Base-by-base conservation (phyloP, 192 early-diverging fungal species). In the Umbelopsis ramanniana region DNA sequence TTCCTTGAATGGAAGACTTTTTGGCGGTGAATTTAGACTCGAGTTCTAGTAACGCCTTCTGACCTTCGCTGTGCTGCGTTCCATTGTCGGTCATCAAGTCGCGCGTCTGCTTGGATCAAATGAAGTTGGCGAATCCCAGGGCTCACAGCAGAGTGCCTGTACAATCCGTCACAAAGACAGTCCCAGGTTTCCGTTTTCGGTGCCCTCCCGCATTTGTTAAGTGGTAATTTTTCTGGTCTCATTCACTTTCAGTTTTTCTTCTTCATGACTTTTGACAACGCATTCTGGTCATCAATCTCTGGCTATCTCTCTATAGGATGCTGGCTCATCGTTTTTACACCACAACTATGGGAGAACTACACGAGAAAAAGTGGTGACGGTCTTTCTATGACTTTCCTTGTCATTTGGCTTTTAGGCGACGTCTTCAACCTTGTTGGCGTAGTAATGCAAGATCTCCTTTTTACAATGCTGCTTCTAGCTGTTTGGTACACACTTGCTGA, bases 321-420 rank as follows among this genome's bases (percentile, higher is more conserved):
- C 75, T 95, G 93, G 93, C 77, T 95, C 40, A 84, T 93, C 8
- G 93, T 95, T 66, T 93, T 92, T 83, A 85, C 89, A 50, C 94
- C 94, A 19, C 93, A 95, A 84, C 80, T 95, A 35, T 90, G 80
- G 72, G 84, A 88, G 70, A 95, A 94, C 82, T 94, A 93, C 82
- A 75, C 79, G 75, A 84, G 90, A 33, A 89, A 93, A 73, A 91
- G 87, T 76, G 91, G 92, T 45, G 90, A 92, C 60, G 91, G 90
- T 19, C 76, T 95, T 12, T 93, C 91, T 26, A 71, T 92, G 57
- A 68, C 77, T 5, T 94, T 94, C 77, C 80, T 93, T 67, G 72
- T 88, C 35, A 87, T 93, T 52, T 95, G 94, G 94, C 76, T 93
- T 5, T 74, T 88, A 6, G 94, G 92, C 38, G 94, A 95, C 70